phyloP scores from a whole-genome alignment of 2,329 filamentous ascomycete genomes.

The Cladosporium sp. region DNA sequence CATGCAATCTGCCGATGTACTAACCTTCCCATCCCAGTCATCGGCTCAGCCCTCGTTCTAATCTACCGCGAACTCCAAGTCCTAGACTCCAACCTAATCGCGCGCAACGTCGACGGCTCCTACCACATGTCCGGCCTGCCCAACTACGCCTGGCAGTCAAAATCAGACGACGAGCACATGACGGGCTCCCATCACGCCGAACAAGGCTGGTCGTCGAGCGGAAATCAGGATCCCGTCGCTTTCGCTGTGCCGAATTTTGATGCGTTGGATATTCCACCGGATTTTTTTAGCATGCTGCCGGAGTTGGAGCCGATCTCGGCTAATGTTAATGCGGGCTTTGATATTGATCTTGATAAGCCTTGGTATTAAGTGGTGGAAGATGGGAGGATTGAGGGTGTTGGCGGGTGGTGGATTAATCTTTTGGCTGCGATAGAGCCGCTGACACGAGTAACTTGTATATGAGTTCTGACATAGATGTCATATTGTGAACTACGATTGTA shows the following conservation, averaged over 20 bases:
- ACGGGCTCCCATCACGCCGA: background rate
- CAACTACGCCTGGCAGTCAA: background rate
- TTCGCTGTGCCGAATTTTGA: slow-evolving; percentile 6
- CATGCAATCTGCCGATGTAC: too few relatives aligned
- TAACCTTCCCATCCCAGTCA: background rate
- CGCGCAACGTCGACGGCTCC: background rate
- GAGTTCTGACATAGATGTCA: too few relatives aligned
- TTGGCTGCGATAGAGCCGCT: too few relatives aligned
- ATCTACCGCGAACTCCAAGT: slow-evolving; percentile 7
- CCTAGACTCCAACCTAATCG: slow-evolving; percentile 2
- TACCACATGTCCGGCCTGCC: slow-evolving; percentile 3
- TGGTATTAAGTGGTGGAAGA: slow-evolving; percentile 10
- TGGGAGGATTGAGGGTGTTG: too few relatives aligned
- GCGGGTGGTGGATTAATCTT: too few relatives aligned
- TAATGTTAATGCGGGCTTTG: slow-evolving; percentile 4
- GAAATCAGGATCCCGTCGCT: background rate
- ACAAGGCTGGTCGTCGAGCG: background rate
- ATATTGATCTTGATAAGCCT: slow-evolving; percentile 10
- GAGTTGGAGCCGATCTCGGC: slow-evolving; percentile 7
- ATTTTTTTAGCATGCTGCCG: slow-evolving; percentile 8
- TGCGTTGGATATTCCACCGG: slow-evolving; percentile 1
- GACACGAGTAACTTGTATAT: too few relatives aligned
- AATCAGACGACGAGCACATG: background rate
- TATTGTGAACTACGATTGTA: too few relatives aligned
- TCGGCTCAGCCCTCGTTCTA: slow-evolving; percentile 3